Percentiles rank a stretch among this genome's conserved stretches.
Conservation (phyloP, 768 basidiomycete genomes). For the Mycena sanguinolenta region DNA sequence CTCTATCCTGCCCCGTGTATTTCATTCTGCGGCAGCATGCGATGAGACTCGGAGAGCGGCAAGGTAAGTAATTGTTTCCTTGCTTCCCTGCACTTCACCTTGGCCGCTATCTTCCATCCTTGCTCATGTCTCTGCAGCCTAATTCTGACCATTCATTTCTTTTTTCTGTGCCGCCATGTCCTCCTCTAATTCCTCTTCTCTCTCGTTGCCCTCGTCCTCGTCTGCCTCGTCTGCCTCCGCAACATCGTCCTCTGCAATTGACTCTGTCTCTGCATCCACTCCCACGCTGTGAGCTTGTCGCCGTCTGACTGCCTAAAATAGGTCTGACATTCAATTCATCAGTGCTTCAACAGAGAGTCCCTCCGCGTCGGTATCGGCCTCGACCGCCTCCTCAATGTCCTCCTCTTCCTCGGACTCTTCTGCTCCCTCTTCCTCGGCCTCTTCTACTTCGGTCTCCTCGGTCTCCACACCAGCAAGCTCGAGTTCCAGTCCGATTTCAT, state of each 20-base stretch:
- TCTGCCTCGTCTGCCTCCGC: background rate
- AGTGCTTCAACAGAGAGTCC: conserved; percentile 30
- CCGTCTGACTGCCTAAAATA: background rate
- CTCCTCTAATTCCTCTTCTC: conserved; percentile 13
- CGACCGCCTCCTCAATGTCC: conserved; percentile 37
- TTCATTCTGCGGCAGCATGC: conserved; percentile 10
- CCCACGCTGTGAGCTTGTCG: conserved; percentile 24
- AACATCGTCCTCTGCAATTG: background rate
- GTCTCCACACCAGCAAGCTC: background rate
- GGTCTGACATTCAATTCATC: conserved; percentile 26
- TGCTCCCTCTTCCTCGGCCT: background rate
- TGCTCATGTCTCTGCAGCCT: conserved; percentile 30
- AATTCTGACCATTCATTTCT: conserved; percentile 16
- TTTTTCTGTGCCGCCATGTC: conserved; percentile 13
- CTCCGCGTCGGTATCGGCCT: conserved; percentile 34
- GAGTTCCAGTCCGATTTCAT: conserved; percentile 34
- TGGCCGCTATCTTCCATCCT: background rate
- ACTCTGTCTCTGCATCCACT: conserved; percentile 3
- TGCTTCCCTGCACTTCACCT: background rate
- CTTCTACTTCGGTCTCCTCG: background rate
- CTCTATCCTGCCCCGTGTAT: background rate
- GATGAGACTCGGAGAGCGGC: conserved; percentile 22
- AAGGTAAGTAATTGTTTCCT: conserved; percentile 19
- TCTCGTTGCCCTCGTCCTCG: background rate
- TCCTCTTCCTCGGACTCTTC: conserved; percentile 10